Evolutionary conservation across 371 early-diverging fungal species (phyloP).

Genomic region (Mortierella sp.): DNA sequence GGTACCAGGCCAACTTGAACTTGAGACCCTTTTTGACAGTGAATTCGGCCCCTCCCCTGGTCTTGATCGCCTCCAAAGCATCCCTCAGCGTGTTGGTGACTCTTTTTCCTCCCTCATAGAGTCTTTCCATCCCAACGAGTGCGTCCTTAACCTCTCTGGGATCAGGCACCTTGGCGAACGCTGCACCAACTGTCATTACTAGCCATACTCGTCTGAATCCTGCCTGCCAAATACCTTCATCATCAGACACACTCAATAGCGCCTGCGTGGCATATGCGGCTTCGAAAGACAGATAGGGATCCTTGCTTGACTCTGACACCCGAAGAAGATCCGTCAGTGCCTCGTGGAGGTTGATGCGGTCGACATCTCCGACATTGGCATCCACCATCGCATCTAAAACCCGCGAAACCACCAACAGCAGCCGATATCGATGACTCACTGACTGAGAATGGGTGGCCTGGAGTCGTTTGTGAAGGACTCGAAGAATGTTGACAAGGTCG

Average conservation of each 20-base stretch:
- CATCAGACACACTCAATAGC: slow-evolving; percentile 7
- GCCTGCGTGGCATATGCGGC: slow-evolving; percentile 8
- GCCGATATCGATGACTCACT: not conserved
- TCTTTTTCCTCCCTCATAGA: not conserved
- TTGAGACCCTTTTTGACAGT: slow-evolving; percentile 17
- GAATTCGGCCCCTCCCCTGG: not conserved
- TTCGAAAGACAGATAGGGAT: slow-evolving; percentile 1
- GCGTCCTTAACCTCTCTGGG: slow-evolving; percentile 9
- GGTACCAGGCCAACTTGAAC: slow-evolving; percentile 12
- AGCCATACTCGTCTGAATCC: slow-evolving; percentile 14
- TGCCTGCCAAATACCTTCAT: slow-evolving; percentile 14
- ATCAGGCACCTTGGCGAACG: not conserved
- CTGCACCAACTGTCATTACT: not conserved
- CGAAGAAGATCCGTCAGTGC: slow-evolving; percentile 12
- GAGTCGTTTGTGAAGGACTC: slow-evolving; percentile 9
- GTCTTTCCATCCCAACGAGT: slow-evolving; percentile 3
- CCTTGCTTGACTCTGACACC: not conserved
- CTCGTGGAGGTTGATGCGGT: slow-evolving; percentile 6
- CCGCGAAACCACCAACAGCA: not conserved
- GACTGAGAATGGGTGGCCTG: not conserved
- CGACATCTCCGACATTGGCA: slow-evolving; percentile 12
- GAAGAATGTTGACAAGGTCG: slow-evolving; percentile 9
- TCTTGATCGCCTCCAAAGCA: slow-evolving; percentile 1
- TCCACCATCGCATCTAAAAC: not conserved
- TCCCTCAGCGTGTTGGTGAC: not conserved